These are phyloP conservation scores for Pelargonium myrrhifolium DNA, from an alignment of 441 rosid species.

Conservation along the genomic window DNA sequence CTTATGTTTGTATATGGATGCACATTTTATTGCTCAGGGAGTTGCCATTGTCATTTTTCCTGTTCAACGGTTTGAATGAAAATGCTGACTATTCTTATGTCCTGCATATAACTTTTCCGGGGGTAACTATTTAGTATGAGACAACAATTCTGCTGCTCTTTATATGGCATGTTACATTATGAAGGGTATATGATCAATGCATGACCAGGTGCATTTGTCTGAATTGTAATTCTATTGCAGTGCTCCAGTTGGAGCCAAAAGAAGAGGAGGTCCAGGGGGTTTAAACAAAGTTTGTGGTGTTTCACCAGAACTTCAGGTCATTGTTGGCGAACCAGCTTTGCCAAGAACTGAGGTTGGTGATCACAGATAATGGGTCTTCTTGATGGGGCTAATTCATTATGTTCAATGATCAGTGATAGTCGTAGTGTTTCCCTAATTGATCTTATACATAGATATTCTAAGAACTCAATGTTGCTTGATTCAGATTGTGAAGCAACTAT, in stretches of 20 bases:
- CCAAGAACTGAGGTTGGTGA: conserved; percentile 78
- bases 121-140: background rate
- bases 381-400: background rate
- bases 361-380: background rate
- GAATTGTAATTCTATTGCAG: conserved; percentile 28
- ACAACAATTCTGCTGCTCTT: background rate
- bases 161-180: background rate
- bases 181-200: background rate
- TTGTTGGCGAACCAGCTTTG: conserved; percentile 87
- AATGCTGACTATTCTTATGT: background rate
- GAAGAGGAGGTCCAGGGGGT: conserved; percentile 91
- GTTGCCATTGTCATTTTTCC: too few species aligned
- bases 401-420: background rate
- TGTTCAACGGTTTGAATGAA: background rate
- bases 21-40: too few species aligned
- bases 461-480: conserved; percentile 4
- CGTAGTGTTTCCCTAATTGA: background rate
- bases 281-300: conserved; percentile 87
- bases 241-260: conserved; percentile 60
- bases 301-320: conserved; percentile 77
- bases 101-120: background rate
- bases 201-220: background rate
- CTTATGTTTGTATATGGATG: too few species aligned
- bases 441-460: background rate
- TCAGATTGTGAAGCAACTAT: conserved; percentile 90